Conservation (phyloP, 441 rosid species). For the Brassica balearica region DNA sequence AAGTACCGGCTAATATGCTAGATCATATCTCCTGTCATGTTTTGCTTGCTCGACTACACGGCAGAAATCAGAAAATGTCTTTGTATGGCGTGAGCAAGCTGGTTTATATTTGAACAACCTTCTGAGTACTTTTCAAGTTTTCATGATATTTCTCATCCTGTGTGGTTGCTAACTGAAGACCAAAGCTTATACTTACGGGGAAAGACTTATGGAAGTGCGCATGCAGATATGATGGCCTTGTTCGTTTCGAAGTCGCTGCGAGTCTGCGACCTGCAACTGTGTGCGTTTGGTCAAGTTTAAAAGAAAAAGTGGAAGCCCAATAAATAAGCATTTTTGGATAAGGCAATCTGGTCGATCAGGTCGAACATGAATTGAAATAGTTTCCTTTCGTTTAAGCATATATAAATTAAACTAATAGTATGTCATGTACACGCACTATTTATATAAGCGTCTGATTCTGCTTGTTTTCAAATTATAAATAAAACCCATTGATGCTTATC, state of each 20-base stretch:
- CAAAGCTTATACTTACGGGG: conserved; percentile 1
- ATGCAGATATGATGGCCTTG: not conserved
- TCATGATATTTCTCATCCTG: not conserved
- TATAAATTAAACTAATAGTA: not conserved
- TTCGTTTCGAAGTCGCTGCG: not conserved
- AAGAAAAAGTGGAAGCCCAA: not conserved
- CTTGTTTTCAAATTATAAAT: not conserved
- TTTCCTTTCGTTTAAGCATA: not conserved
- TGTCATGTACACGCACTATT: not conserved
- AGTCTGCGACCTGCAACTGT: not conserved
- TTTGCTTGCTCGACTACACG: conserved; percentile 4
- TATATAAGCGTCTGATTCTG: not conserved
- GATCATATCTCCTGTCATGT: not conserved
- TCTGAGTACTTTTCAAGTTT: not conserved
- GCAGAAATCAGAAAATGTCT: not conserved
- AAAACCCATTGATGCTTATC: not conserved
- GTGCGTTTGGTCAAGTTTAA: not conserved
- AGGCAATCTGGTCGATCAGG: not conserved
- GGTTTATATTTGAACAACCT: not conserved
- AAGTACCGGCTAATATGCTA: not conserved
- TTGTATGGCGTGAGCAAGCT: not conserved
- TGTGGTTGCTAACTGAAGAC: not conserved
- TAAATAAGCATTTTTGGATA: not conserved
- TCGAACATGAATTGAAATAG: not conserved
- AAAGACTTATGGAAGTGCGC: not conserved